These are phyloP conservation scores for Thelonectria blattea DNA, from an alignment of 2,329 filamentous ascomycete genomes.

Conservation along the genomic window DNA sequence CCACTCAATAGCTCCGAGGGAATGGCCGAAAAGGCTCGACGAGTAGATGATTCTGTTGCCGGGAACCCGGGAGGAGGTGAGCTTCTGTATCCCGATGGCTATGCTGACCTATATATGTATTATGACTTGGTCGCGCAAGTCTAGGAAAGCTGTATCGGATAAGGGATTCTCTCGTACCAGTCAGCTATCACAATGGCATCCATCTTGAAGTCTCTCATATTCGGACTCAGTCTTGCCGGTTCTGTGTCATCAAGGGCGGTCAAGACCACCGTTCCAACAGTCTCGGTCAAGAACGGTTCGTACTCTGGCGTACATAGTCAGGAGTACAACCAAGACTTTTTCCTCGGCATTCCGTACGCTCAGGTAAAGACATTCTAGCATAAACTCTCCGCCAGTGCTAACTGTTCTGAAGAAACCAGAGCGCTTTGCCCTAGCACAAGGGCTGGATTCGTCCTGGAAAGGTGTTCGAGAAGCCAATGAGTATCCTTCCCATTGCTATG, in stretches of 20 bases:
- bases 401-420: slow-evolving; percentile 21
- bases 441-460: slow-evolving; percentile 54
- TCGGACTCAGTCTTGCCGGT: slow-evolving; percentile 5
- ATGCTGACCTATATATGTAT: background rate
- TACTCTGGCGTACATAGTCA: slow-evolving; percentile 30
- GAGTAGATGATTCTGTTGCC: background rate
- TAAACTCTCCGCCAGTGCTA: background rate
- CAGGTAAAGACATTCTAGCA: slow-evolving; percentile 18
- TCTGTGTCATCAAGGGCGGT: slow-evolving; percentile 6
- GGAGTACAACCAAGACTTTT: slow-evolving; percentile 30
- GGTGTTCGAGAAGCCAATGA: slow-evolving; percentile 48
- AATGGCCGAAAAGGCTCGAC: slow-evolving; percentile 8
- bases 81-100: background rate
- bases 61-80: background rate
- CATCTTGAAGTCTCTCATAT: slow-evolving; percentile 4
- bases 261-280: slow-evolving; percentile 15
- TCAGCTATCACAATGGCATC: slow-evolving; percentile 2
- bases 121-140: background rate
- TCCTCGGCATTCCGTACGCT: slow-evolving; percentile 34
- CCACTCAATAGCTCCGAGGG: slow-evolving; percentile 8
- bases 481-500: slow-evolving; percentile 55
- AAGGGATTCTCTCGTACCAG: background rate
- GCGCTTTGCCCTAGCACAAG: slow-evolving; percentile 35
- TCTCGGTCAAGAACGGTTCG: slow-evolving; percentile 32
- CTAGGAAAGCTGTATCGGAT: background rate